Evolutionary conservation across 2,329 filamentous ascomycete species (phyloP), one percentile per base, ranked within the genome.

Genomic region (Phaeosphaeriaceae sp.): DNA sequence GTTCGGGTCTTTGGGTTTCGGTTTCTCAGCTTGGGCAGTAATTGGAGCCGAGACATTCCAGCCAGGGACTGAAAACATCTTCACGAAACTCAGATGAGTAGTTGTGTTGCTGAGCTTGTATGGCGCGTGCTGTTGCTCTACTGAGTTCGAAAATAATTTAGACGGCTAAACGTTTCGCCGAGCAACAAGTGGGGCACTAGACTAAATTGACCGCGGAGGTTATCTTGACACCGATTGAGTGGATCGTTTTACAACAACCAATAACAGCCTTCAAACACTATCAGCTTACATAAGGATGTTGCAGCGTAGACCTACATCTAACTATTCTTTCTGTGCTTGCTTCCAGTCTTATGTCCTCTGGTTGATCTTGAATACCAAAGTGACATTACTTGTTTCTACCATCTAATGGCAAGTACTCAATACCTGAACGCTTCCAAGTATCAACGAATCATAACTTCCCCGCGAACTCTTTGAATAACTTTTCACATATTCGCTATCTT

Each of bases 31-130:
- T 74, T 96, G 90, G 23, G 84, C 75, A 74, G 90, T 91, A 56
- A 95, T 83, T 43, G 86, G 83, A 54, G 87, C 82, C 47, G 90
- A 85, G 29, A 97, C 81, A 32, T 90, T 90, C 92, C 93, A 97
- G 61, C 94, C 94, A 66, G 90, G 89, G 23, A 97, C 92, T 8
- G 92, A 87, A 74, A 97, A 97, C 93, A 97, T 93, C 2, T 26
- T 54, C 15, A 37, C 35, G 38, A 36, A 9, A 34, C 11, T 28
- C 6, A 7, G 5, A 11, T 36, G 4, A 20, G 18, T 40, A 12
- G 21, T 40, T 12, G 20, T 28, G 21, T 15, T 28, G 15, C 6
- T 29, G 38, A 28, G 26, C 18, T 26, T 8, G 32, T 41, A 18
- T 32, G 32, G 40, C 18, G 13, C 33, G 8, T 28, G n/a, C 6